These are phyloP conservation scores for Ophiosphaerella korrae DNA, from an alignment of 2,329 filamentous ascomycete genomes.

Conservation along the genomic window DNA sequence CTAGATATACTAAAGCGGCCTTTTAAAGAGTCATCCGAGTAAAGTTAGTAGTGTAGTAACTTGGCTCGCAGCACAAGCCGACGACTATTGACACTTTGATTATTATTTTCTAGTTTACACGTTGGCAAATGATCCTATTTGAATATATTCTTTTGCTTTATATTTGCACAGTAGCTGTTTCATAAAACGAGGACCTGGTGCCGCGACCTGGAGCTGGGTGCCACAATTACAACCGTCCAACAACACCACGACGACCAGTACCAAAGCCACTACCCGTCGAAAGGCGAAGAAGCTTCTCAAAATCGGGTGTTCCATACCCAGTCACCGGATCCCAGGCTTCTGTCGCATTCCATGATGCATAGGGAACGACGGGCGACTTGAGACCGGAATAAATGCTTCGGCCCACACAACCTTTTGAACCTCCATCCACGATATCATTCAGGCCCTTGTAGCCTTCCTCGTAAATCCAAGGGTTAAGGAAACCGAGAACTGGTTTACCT, in stretches of 20 bases:
- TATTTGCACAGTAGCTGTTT: no score
- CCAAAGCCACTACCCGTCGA: conserved; percentile 21
- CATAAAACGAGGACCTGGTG: no score
- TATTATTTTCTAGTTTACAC: no score
- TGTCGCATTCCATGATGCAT: conserved; percentile 59
- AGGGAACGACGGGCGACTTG: conserved; percentile 47
- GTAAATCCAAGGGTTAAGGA: conserved; percentile 52
- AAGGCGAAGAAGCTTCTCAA: conserved; percentile 40
- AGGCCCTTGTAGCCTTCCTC: conserved; percentile 50
- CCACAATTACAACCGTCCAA: not conserved
- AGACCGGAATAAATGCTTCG: conserved; percentile 46
- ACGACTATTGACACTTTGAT: no score
- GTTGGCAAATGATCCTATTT: no score
- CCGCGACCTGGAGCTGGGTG: no score
- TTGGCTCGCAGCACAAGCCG: no score
- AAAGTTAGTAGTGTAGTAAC: no score
- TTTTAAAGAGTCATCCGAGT: no score
- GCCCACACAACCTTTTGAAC: conserved; percentile 53
- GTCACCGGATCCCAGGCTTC: conserved; percentile 58
- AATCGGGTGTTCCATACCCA: conserved; percentile 48
- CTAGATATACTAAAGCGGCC: no score
- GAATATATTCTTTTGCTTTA: no score
- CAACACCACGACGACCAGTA: conserved; percentile 17
- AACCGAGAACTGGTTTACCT: conserved; percentile 43
- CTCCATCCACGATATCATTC: conserved; percentile 56